A percentile compares a stretch with the other conserved stretches of the same genome.
Evolutionary conservation across 306 rosid genomes (phyloP).

Genomic region (Argentina anserina): DNA sequence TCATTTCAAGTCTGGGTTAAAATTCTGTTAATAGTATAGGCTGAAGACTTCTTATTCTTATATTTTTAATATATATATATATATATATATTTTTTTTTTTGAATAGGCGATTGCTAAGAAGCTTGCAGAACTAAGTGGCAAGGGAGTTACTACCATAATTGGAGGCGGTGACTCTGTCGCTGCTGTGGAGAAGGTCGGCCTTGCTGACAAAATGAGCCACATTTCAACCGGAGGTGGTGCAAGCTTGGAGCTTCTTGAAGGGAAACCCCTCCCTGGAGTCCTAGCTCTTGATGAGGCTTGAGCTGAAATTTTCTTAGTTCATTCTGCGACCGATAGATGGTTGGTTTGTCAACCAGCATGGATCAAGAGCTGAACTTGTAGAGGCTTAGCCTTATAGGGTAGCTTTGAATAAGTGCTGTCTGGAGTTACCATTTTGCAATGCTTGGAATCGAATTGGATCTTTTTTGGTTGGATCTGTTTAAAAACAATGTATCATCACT

Average conservation of each 20-base stretch:
- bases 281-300: slow-evolving; percentile 83
- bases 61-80: background rate
- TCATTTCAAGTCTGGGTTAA: background rate
- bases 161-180: slow-evolving; percentile 99
- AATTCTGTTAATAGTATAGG: too few species aligned
- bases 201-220: slow-evolving; percentile 95
- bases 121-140: slow-evolving; percentile 80
- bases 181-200: slow-evolving; percentile 92
- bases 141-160: slow-evolving; percentile 87
- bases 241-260: slow-evolving; percentile 99
- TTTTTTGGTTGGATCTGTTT: slow-evolving; percentile 5
- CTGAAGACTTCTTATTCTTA: background rate
- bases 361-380: slow-evolving; percentile 34
- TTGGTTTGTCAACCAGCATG: slow-evolving; percentile 44
- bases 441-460: background rate
- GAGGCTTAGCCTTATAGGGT: slow-evolving; percentile 24
- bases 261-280: slow-evolving; percentile 90
- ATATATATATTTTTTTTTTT: background rate
- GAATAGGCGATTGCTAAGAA: slow-evolving; percentile 77
- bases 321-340: slow-evolving; percentile 30
- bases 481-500: background rate
- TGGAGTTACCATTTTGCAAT: slow-evolving; percentile 4
- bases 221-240: slow-evolving; percentile 99
- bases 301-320: slow-evolving; percentile 17
- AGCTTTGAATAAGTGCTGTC: slow-evolving; percentile 11